Evolutionary conservation across 176 grass and related monocot species (phyloP), one percentile per base, ranked within the genome.

Genomic region (Avena atlantica): DNA sequence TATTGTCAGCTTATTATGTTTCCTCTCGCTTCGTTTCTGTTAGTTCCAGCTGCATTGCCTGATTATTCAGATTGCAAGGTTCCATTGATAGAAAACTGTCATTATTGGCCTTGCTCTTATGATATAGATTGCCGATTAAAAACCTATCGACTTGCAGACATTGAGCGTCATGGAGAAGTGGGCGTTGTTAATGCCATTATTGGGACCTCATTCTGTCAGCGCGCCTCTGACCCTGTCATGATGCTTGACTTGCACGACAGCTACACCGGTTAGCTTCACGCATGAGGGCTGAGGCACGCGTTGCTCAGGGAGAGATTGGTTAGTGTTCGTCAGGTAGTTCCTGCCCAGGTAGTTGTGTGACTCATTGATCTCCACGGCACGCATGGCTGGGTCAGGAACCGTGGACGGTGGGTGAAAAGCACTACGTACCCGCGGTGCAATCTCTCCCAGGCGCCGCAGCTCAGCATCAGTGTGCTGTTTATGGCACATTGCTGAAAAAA

Each of bases 131-230:
- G 21, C 24, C 20, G 3, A 16, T 23, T 13, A 10, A 66, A 89
- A 89, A 45, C 23, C 2, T 51, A 44, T 68, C 44, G 25, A 70
- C 69, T 77, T 1, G 37, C 37, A 12, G 42, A 12, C 3, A 16
- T 81, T 57, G 50, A 76, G 64, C 31, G 84, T 51, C 47, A 51
- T 27, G 72, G 72, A 12, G 50, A 25, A 42, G 36, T 20, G 14
- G 45, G 55, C 10, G 24, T 83, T 79, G 16, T 47, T 84, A 75
- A 74, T 66, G 4, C 74, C 59, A 80, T 91, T 69, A 84, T 80
- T 91, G 89, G 62, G 9, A 2, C 48, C 66, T 80, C 72, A 2
- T 47, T 67, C 5, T 42, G 50, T 84, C 64, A 74, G 13, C 37
- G 23, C 25, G 9, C 47, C 50, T 74, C 37, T 40, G 4, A 57